phyloP scores from a whole-genome alignment of 306 rosid genomes.

The Luffa acutangula region DNA sequence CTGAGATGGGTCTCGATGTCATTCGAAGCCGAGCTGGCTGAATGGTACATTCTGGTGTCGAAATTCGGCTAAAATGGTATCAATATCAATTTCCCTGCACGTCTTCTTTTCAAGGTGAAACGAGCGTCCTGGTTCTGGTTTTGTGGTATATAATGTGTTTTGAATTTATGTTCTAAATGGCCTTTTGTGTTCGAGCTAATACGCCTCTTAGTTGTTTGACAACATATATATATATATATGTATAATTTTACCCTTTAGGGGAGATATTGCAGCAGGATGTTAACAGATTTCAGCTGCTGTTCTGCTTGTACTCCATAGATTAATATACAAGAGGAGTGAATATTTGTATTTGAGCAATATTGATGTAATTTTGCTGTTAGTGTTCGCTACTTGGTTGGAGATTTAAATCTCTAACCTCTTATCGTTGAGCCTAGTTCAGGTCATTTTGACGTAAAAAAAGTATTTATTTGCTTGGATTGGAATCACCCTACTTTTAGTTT shows the following conservation, averaged over 20 bases:
- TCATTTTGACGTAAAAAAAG: background rate
- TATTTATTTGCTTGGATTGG: background rate
- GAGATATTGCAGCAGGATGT: background rate
- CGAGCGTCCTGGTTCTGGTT: background rate
- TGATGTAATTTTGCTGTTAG: background rate
- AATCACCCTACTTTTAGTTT: background rate
- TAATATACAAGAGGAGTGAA: background rate
- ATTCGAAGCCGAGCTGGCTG: slow-evolving; percentile 60
- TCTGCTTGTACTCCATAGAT: background rate
- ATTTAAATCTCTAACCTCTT: too few relatives aligned
- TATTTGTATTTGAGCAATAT: background rate
- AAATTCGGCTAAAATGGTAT: background rate
- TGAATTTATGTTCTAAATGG: background rate
- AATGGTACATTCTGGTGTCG: slow-evolving; percentile 16
- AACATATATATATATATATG: background rate
- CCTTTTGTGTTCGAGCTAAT: background rate
- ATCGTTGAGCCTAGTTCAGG: too few relatives aligned
- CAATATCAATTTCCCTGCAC: background rate
- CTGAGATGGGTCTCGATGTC: slow-evolving; percentile 78
- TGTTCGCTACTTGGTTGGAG: too few relatives aligned
- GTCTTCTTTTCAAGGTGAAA: background rate
- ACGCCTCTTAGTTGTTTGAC: background rate
- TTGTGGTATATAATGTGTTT: background rate
- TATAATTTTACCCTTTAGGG: background rate
- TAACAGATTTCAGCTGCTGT: background rate